phyloP scores from a whole-genome alignment of 2,329 filamentous ascomycete species.

The Penicillium sp. region DNA sequence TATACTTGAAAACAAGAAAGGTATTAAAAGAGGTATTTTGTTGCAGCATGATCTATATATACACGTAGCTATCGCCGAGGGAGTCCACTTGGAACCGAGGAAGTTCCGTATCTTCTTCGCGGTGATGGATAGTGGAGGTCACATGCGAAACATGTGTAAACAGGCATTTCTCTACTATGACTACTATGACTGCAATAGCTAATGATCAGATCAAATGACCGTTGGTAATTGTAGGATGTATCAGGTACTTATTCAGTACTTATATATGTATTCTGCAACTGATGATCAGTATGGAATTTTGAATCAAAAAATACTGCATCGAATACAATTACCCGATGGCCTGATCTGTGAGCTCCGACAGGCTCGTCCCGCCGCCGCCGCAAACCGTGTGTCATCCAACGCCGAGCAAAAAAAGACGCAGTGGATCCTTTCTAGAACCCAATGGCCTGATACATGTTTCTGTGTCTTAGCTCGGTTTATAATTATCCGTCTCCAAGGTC shows the following conservation, averaged over 20 bases:
- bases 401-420: slow-evolving; percentile 25
- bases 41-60: background rate
- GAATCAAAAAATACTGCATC: background rate
- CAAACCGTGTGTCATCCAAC: slow-evolving; percentile 25
- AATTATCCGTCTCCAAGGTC: background rate
- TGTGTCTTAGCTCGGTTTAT: background rate
- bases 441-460: background rate
- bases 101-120: slow-evolving; percentile 9
- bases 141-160: slow-evolving; percentile 12
- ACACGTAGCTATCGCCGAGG: slow-evolving; percentile 5
- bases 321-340: slow-evolving; percentile 1
- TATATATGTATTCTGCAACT: background rate
- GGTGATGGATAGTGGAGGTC: slow-evolving; percentile 13
- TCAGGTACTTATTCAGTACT: background rate
- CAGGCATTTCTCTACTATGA: background rate
- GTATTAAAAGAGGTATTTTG: background rate
- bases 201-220: background rate
- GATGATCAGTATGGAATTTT: background rate
- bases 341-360: slow-evolving; percentile 12
- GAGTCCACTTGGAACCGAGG: slow-evolving; percentile 4
- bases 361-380: slow-evolving; percentile 13
- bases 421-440: slow-evolving; percentile 17
- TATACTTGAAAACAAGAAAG: background rate
- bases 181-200: background rate
- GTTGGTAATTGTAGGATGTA: too few species aligned